Evolutionary conservation across 164 flowering plant genomes (phyloP), one percentile per base, ranked within the genome.

Genomic region (Stephania japonica): DNA sequence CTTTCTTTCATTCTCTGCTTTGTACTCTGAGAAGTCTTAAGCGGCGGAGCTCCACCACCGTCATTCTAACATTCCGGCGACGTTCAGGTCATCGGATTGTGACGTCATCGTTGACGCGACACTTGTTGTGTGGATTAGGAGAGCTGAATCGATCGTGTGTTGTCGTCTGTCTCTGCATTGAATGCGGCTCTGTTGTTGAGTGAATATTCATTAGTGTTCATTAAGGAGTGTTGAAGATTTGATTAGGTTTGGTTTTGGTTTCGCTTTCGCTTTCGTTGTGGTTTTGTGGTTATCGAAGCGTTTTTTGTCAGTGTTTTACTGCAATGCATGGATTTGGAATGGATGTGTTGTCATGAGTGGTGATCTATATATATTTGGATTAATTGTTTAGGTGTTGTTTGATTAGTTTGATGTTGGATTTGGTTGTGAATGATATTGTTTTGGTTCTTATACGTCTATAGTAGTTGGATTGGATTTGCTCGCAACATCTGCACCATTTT

Each of bases 181-280:
- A 23, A 63, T 63, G 32, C 32, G 66, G 5, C 25, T 63, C 66
- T 63, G 66, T 63, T 63, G 26, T 25, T 23, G 11, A 6, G 5
- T 2, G 25, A 23, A 0, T 61, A 18, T 61, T 61, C 16, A 6
- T n/a, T 61, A 8, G 4, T 32, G 38, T 32, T 32, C 38, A 32
- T 32, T 32, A 32, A 69, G n/a, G 12, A 27, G 26, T 1, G 14
- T 47, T 24, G 27, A 43, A 44, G 71, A 69, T 43, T 16, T 23
- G 41, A 44, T 19, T 69, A 44, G 32, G 50, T 68, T 61, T 61
- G 42, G 3, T 67, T 67, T 67, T 14, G n/a, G 69, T 67, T 67
- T 19, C 38, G 10, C 4, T 38, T 67, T 67, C 6, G 1, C 21
- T 61, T n/a, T 18, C 19, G 8, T 3, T 38, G 14, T 41, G n/a